Evolutionary conservation across 1,284 basidiomycete genomes (phyloP).

Genomic region (Cryptococcus sp.): DNA sequence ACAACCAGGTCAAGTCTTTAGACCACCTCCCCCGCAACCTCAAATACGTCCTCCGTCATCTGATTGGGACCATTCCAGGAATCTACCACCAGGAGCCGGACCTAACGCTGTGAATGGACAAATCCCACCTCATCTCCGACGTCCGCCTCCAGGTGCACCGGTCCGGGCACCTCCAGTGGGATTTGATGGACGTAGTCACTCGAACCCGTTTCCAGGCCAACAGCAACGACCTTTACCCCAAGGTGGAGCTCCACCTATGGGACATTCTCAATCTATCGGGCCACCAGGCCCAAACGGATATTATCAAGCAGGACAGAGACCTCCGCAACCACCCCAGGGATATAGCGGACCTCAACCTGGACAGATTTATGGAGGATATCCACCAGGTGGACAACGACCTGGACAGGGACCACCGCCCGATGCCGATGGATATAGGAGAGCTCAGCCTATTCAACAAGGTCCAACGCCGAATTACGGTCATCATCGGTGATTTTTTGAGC

Average conservation of each 20-base stretch:
- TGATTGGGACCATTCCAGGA: conserved; percentile 1
- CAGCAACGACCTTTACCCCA: not conserved
- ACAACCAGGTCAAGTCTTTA: conserved; percentile 1
- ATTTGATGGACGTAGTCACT: not conserved
- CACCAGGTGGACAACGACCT: not conserved
- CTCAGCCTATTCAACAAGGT: not conserved
- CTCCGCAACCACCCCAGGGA: not conserved
- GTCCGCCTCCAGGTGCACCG: not conserved
- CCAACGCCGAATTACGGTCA: not conserved
- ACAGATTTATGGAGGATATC: too few relatives aligned
- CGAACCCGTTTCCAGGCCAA: not conserved
- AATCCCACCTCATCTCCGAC: not conserved
- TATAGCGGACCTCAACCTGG: not conserved
- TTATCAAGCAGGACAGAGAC: not conserved
- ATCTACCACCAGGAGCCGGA: conserved; percentile 18
- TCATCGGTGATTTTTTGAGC: not conserved
- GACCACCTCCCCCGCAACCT: not conserved
- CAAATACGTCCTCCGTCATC: conserved; percentile 2
- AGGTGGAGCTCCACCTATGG: not conserved
- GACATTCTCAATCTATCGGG: not conserved
- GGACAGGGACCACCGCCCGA: not conserved
- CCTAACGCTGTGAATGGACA: not conserved
- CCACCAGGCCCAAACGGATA: not conserved
- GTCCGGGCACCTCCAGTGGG: not conserved
- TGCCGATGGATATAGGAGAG: not conserved